These are phyloP conservation scores for Salix viminalis DNA, from an alignment of 345 rosid species.

Conservation along the genomic window DNA sequence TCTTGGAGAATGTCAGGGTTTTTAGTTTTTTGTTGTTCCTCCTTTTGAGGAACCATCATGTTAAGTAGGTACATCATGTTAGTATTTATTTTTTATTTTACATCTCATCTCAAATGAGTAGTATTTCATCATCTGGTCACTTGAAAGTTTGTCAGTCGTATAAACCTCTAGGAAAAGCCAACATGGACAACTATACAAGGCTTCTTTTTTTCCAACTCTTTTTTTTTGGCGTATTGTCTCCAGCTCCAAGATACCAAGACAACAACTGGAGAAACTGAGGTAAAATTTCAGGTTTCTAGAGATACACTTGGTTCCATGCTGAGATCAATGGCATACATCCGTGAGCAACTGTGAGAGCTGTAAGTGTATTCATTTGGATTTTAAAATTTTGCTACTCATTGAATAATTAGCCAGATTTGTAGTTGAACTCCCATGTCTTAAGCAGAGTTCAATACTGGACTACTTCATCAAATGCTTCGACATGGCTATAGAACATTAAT, in stretches of 20 bases:
- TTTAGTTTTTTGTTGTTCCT: not conserved
- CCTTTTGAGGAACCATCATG: too few species aligned
- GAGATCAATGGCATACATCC: conserved; percentile 57
- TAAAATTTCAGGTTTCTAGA: conserved; percentile 63
- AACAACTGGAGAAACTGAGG: conserved; percentile 52
- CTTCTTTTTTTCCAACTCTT: not conserved
- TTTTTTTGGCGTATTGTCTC: conserved; percentile 1
- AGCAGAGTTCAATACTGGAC: not conserved
- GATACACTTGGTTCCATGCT: conserved; percentile 58
- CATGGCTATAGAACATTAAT: not conserved
- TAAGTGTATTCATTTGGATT: conserved; percentile 22
- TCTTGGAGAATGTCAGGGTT: too few species aligned
- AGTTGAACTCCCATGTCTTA: not conserved
- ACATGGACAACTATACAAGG: not conserved
- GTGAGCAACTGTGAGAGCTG: conserved; percentile 51
- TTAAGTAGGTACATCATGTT: not conserved
- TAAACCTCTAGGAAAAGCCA: not conserved
- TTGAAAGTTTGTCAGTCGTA: not conserved
- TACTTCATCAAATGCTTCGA: not conserved
- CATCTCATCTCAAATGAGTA: not conserved
- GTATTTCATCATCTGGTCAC: not conserved
- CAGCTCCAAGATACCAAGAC: conserved; percentile 58
- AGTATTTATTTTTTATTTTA: not conserved
- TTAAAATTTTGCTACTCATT: not conserved
- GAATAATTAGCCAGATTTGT: not conserved